Percentiles rank a stretch among this genome's conserved stretches.
Conservation (phyloP, 306 rosid species). For the Parietaria judaica region DNA sequence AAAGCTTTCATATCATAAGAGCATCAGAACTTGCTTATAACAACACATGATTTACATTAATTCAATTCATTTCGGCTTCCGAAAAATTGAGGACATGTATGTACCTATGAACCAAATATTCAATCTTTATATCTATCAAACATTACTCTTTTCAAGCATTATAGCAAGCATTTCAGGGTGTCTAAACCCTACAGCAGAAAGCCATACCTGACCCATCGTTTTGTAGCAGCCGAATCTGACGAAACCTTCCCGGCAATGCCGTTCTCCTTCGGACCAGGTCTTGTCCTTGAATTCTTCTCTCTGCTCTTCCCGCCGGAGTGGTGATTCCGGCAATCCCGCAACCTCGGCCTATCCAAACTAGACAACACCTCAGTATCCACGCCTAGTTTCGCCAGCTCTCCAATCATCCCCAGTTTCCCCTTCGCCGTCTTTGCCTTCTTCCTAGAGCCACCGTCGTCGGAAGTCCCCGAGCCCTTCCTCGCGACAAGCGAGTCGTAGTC, state of each 20-base stretch:
- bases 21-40: no score
- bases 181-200: conserved; percentile 3
- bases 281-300: conserved; percentile 23
- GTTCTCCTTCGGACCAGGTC: conserved; percentile 34
- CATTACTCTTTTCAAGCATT: background rate
- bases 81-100: background rate
- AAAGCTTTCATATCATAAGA: no score
- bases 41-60: background rate
- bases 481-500: conserved; percentile 20
- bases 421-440: conserved; percentile 28
- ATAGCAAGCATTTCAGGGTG: background rate
- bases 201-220: conserved; percentile 72
- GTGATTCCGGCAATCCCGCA: conserved; percentile 63
- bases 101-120: background rate
- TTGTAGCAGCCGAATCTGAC: conserved; percentile 40
- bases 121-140: background rate
- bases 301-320: conserved; percentile 12
- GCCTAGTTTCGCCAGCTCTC: conserved; percentile 64
- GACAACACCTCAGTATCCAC: conserved; percentile 47
- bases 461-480: conserved; percentile 12
- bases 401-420: conserved; percentile 36
- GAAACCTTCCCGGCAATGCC: conserved; percentile 25
- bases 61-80: background rate
- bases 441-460: conserved; percentile 11
- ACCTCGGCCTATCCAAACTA: conserved; percentile 46